phyloP scores from a whole-genome alignment of 768 basidiomycete genomes.

The Boletus reticulatus region DNA sequence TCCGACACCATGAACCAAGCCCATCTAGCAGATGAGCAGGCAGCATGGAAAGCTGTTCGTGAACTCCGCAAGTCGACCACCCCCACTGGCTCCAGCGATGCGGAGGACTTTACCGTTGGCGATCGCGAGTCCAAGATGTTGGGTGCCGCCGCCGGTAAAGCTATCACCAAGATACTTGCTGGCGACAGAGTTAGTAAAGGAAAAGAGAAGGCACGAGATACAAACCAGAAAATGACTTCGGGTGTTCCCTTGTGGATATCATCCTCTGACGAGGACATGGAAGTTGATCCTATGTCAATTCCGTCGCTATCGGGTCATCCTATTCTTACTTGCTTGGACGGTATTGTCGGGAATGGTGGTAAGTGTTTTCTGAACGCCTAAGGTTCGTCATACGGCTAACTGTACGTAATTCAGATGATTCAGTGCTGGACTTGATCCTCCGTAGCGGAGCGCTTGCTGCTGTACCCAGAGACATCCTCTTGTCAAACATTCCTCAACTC shows the following conservation, averaged over 20 bases:
- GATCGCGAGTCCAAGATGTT: conserved; percentile 30
- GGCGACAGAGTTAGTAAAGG: conserved; percentile 35
- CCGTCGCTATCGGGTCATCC: conserved; percentile 20
- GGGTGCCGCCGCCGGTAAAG: conserved; percentile 36
- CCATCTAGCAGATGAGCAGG: conserved; percentile 36
- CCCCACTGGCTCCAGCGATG: conserved; percentile 9
- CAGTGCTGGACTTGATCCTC: conserved; percentile 39
- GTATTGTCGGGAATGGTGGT: conserved; percentile 34
- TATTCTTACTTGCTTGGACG: conserved; percentile 32
- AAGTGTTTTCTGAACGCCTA: conserved; percentile 9
- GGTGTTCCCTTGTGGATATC: conserved; percentile 35
- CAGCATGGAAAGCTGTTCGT: conserved; percentile 38
- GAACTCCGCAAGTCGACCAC: conserved; percentile 21
- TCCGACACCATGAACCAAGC: conserved; percentile 15
- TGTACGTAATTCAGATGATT: conserved; percentile 34
- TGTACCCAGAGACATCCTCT: conserved; percentile 29
- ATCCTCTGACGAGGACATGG: conserved; percentile 19
- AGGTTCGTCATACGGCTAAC: neutral
- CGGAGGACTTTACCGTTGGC: conserved; percentile 37
- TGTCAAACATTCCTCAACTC: conserved; percentile 38
- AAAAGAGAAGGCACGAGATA: conserved; percentile 27
- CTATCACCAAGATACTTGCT: conserved; percentile 44
- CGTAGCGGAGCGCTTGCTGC: conserved; percentile 39
- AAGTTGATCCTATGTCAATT: conserved; percentile 12
- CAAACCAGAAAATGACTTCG: conserved; percentile 13